Conservation (phyloP, 495 filamentous ascomycete species). For the Penicillium odoratum region DNA sequence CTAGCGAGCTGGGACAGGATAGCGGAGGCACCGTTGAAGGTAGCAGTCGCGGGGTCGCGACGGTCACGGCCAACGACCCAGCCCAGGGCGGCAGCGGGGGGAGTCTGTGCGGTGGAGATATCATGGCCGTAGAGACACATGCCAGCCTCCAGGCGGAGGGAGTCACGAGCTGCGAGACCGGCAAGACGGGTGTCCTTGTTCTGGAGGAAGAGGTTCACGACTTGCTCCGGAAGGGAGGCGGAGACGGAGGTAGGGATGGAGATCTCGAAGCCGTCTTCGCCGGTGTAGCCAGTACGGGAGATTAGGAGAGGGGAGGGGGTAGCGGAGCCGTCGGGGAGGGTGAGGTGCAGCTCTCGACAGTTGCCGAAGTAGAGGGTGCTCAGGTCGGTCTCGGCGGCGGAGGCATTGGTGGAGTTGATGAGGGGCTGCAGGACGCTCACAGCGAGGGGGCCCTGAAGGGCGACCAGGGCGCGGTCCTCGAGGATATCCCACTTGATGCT, state of each 20-base stretch:
- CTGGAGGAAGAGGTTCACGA: conserved; percentile 64
- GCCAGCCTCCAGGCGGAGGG: conserved; percentile 88
- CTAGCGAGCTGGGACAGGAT: conserved; percentile 69
- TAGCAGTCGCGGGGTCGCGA: conserved; percentile 52
- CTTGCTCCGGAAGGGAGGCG: conserved; percentile 38
- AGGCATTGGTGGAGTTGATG: conserved; percentile 36
- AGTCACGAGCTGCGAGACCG: conserved; percentile 88
- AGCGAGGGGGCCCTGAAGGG: conserved; percentile 83
- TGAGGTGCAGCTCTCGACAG: conserved; percentile 56
- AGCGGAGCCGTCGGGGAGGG: conserved; percentile 43
- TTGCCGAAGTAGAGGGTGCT: conserved; percentile 78
- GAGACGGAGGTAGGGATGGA: conserved; percentile 61
- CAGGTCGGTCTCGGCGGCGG: conserved; percentile 54
- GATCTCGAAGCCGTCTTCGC: conserved; percentile 98
- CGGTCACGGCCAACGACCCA: conserved; percentile 85
- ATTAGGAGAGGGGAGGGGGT: conserved; percentile 63
- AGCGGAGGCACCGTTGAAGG: conserved; percentile 72
- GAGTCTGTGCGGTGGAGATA: conserved; percentile 84
- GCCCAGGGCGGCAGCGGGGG: conserved; percentile 76
- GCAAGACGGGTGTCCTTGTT: conserved; percentile 70
- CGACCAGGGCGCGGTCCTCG: conserved; percentile 66
- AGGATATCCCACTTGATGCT: conserved; percentile 72
- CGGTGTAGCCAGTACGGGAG: conserved; percentile 90
- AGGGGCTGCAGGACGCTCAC: conserved; percentile 62
- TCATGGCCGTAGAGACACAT: conserved; percentile 99